phyloP scores from a whole-genome alignment of 805 yeast species.

The Barnettozyma sp. region DNA sequence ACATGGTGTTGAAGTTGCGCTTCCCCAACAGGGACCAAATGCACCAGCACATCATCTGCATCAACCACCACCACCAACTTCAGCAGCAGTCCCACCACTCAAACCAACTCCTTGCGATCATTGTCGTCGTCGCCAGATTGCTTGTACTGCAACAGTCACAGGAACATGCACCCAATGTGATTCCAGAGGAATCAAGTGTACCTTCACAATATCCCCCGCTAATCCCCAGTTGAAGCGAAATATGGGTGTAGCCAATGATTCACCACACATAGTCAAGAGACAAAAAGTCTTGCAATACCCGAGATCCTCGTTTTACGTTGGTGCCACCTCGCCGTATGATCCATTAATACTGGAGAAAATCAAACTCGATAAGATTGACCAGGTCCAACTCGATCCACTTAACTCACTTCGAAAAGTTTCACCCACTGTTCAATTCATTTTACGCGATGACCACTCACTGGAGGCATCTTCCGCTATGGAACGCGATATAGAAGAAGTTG shows the following conservation, averaged over 20 bases:
- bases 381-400: slow-evolving; percentile 62
- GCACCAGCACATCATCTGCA: neutral
- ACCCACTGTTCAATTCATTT: slow-evolving; percentile 62
- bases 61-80: neutral
- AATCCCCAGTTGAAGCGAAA: slow-evolving; percentile 33
- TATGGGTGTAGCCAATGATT: slow-evolving; percentile 18
- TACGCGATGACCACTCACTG: slow-evolving; percentile 75
- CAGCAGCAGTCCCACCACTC: neutral
- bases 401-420: slow-evolving; percentile 75
- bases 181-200: slow-evolving; percentile 63
- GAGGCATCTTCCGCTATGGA: slow-evolving; percentile 63
- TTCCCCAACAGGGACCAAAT: neutral
- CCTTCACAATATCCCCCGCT: slow-evolving; percentile 54
- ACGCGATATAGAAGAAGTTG: slow-evolving; percentile 76
- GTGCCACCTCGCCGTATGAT: slow-evolving; percentile 84
- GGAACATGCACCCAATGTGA: slow-evolving; percentile 65
- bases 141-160: slow-evolving; percentile 66
- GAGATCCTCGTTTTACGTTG: slow-evolving; percentile 80
- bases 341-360: slow-evolving; percentile 58
- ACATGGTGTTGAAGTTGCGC: no score
- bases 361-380: slow-evolving; percentile 65
- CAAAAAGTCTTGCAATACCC: slow-evolving; percentile 69
- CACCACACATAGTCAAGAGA: slow-evolving; percentile 8
- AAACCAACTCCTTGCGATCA: slow-evolving; percentile 56
- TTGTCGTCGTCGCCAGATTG: slow-evolving; percentile 72